phyloP scores from a whole-genome alignment of 805 yeast species.

The Lipomyces starkeyi region DNA sequence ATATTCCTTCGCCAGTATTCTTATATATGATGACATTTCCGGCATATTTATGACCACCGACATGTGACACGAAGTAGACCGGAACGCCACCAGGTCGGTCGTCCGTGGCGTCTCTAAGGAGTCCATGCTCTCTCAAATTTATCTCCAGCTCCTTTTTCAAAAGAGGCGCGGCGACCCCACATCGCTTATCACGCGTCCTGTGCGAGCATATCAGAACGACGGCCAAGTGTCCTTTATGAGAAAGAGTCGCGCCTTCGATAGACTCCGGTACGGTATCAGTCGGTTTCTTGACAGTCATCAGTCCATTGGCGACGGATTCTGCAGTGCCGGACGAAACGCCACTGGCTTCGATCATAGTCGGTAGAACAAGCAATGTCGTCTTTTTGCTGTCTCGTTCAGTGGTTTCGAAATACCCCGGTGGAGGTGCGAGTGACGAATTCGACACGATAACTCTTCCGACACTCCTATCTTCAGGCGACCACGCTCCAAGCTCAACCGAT shows the following conservation, averaged over 20 bases:
- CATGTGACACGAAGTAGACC: slow-evolving; percentile 78
- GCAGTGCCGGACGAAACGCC: slow-evolving; percentile 56
- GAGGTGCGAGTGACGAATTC: slow-evolving; percentile 60
- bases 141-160: slow-evolving; percentile 79
- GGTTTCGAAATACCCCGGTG: slow-evolving; percentile 50
- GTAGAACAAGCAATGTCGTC: slow-evolving; percentile 71
- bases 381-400: slow-evolving; percentile 52
- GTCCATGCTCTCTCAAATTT: slow-evolving; percentile 70
- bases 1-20: slow-evolving; percentile 74
- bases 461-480: slow-evolving; percentile 37
- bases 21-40: slow-evolving; percentile 85
- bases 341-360: slow-evolving; percentile 73
- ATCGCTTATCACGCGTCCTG: slow-evolving; percentile 85
- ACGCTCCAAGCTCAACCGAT: slow-evolving; percentile 51
- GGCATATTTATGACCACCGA: slow-evolving; percentile 95
- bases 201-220: slow-evolving; percentile 85
- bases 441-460: slow-evolving; percentile 55
- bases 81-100: slow-evolving; percentile 73
- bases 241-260: slow-evolving; percentile 45
- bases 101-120: slow-evolving; percentile 79
- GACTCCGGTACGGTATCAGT: slow-evolving; percentile 43
- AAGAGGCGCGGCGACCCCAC: slow-evolving; percentile 93
- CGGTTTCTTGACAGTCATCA: slow-evolving; percentile 48
- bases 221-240: slow-evolving; percentile 46
- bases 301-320: slow-evolving; percentile 50